A percentile compares a stretch with the other conserved stretches of the same genome.
phyloP scores from a whole-genome alignment of 768 basidiomycete species.

The Pulveroboletus sp. region DNA sequence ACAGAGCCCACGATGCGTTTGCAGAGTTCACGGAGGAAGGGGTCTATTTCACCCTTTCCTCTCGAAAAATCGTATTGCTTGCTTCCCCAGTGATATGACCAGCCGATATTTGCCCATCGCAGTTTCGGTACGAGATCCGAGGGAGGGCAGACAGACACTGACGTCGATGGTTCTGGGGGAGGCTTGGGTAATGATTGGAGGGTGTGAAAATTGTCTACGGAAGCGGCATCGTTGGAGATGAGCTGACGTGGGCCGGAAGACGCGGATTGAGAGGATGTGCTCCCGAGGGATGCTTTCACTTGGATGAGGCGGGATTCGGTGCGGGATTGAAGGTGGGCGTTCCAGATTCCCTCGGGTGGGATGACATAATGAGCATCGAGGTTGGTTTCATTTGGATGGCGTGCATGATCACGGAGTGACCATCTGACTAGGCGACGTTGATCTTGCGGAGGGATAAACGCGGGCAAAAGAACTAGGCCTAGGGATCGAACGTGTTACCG shows the following conservation, averaged over 20 bases:
- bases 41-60: slow-evolving; percentile 61
- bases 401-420: slow-evolving; percentile 74
- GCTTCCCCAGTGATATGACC: slow-evolving; percentile 95
- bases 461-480: slow-evolving; percentile 87
- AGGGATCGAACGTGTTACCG: background rate
- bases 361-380: slow-evolving; percentile 84
- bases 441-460: slow-evolving; percentile 56
- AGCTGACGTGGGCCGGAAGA: slow-evolving; percentile 59
- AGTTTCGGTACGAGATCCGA: slow-evolving; percentile 70
- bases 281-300: slow-evolving; percentile 31
- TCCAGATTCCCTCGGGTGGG: slow-evolving; percentile 79
- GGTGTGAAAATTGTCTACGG: slow-evolving; percentile 48
- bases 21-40: slow-evolving; percentile 57
- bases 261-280: slow-evolving; percentile 4
- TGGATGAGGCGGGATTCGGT: slow-evolving; percentile 43
- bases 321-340: slow-evolving; percentile 40
- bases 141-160: slow-evolving; percentile 46
- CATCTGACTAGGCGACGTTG: slow-evolving; percentile 72
- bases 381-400: slow-evolving; percentile 82
- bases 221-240: slow-evolving; percentile 70
- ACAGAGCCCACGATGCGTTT: slow-evolving; percentile 57
- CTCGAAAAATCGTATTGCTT: slow-evolving; percentile 91
- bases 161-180: slow-evolving; percentile 62
- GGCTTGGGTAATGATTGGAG: slow-evolving; percentile 59
- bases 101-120: slow-evolving; percentile 95